phyloP scores from a whole-genome alignment of 148 eudicot species.

The Hydrangea macrophylla region DNA sequence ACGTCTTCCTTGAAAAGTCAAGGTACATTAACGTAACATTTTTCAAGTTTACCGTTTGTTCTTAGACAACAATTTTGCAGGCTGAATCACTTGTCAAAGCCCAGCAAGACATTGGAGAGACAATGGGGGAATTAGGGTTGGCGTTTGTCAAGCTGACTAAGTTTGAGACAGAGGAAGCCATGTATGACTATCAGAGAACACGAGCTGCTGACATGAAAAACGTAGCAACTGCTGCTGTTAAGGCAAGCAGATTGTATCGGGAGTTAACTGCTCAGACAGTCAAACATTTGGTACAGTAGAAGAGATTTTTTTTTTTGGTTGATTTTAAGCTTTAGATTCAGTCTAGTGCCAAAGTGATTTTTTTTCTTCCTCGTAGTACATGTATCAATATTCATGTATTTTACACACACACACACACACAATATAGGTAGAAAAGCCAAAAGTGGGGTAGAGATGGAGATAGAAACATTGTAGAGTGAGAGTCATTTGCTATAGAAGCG shows the following conservation, averaged over 20 bases:
- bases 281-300: slow-evolving; percentile 52
- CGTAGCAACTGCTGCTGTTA: slow-evolving; percentile 71
- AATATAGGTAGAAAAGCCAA: too few species aligned
- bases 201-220: slow-evolving; percentile 62
- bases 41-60: too few species aligned
- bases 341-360: too few species aligned
- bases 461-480: too few species aligned
- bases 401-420: too few species aligned
- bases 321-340: background rate
- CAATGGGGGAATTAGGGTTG: slow-evolving; percentile 60
- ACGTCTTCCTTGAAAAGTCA: too few species aligned
- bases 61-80: slow-evolving; percentile 25
- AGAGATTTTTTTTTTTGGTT: background rate
- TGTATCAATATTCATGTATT: too few species aligned
- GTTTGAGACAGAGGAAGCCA: slow-evolving; percentile 55
- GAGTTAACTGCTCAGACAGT: slow-evolving; percentile 73
- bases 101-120: slow-evolving; percentile 67
- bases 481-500: too few species aligned
- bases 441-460: too few species aligned
- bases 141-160: slow-evolving; percentile 66
- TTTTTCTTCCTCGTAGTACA: too few species aligned
- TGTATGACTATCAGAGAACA: slow-evolving; percentile 43
- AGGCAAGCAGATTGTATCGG: slow-evolving; percentile 71
- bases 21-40: too few species aligned
- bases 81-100: slow-evolving; percentile 70